phyloP scores from a whole-genome alignment of 177 flowering plant species.

The Tripterygium wilfordii region DNA sequence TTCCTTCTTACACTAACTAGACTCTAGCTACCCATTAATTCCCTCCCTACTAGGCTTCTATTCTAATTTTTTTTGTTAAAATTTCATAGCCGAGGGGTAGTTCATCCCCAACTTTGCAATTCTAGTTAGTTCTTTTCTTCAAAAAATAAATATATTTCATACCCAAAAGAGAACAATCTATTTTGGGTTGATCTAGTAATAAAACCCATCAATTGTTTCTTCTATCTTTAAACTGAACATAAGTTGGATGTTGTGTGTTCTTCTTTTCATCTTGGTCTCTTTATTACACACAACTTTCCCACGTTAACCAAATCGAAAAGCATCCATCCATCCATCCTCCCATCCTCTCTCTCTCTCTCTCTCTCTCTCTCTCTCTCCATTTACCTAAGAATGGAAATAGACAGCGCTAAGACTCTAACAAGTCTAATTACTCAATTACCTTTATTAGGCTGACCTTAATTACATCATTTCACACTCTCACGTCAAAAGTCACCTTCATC shows the following conservation, averaged over 20 bases:
- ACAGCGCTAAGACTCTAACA: constrained; percentile 26
- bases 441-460: constrained; percentile 15
- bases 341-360: too few species aligned
- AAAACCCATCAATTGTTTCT: too few species aligned
- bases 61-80: too few species aligned
- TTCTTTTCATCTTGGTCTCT: too few species aligned
- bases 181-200: too few species aligned
- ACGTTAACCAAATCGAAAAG: constrained; percentile 82
- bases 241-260: too few species aligned
- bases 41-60: neutral
- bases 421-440: constrained; percentile 34
- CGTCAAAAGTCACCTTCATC: neutral
- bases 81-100: too few species aligned
- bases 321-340: constrained; percentile 13
- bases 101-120: too few species aligned
- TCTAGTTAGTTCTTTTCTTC: too few species aligned
- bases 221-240: too few species aligned
- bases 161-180: too few species aligned
- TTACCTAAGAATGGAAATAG: constrained; percentile 38
- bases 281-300: constrained; percentile 46
- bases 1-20: neutral
- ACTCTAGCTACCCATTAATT: neutral
- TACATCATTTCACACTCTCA: constrained; percentile 6
- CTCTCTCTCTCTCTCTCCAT: constrained; percentile 12
- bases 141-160: too few species aligned